These are phyloP conservation scores for Colletotrichum lindemuthianum DNA, from an alignment of 2,329 filamentous ascomycete species.

Conservation along the genomic window DNA sequence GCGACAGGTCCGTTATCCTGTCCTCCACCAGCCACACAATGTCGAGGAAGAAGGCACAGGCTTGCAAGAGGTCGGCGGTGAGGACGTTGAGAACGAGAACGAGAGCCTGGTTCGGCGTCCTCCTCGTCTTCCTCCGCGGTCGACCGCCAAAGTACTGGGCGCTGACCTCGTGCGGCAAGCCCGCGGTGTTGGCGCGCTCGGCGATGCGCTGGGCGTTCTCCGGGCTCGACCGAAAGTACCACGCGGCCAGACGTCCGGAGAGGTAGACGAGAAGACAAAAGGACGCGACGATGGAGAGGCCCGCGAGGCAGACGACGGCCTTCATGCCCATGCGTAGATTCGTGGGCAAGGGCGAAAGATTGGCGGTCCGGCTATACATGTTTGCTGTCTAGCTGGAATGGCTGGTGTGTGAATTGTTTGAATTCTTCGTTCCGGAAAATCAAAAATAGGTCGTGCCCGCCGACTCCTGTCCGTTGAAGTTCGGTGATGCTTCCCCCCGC, in stretches of 20 bases:
- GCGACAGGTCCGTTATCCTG: conserved; percentile 56
- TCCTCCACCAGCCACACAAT: conserved; percentile 61
- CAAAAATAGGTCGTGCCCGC: neutral
- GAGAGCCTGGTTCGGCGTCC: conserved; percentile 63
- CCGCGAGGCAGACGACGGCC: conserved; percentile 48
- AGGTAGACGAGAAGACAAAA: conserved; percentile 47
- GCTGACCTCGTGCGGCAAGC: conserved; percentile 39
- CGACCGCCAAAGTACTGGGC: conserved; percentile 30
- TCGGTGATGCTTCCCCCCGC: too few relatives aligned
- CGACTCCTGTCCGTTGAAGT: too few relatives aligned
- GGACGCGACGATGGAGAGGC: conserved; percentile 49
- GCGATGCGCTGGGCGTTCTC: conserved; percentile 42
- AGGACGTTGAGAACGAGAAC: conserved; percentile 69
- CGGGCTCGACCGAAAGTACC: conserved; percentile 44
- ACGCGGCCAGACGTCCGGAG: conserved; percentile 46
- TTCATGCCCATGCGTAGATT: conserved; percentile 48
- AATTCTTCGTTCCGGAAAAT: neutral
- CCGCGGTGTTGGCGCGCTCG: conserved; percentile 6
- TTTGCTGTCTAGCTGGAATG: neutral
- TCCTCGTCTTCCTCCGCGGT: conserved; percentile 8
- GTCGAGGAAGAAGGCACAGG: conserved; percentile 64
- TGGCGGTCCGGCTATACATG: conserved; percentile 31
- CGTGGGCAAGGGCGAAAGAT: conserved; percentile 46
- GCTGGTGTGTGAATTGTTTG: neutral
- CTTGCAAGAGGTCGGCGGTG: conserved; percentile 67